phyloP scores from a whole-genome alignment of 2,329 filamentous ascomycete genomes.

The Aspergillus luchuensis region DNA sequence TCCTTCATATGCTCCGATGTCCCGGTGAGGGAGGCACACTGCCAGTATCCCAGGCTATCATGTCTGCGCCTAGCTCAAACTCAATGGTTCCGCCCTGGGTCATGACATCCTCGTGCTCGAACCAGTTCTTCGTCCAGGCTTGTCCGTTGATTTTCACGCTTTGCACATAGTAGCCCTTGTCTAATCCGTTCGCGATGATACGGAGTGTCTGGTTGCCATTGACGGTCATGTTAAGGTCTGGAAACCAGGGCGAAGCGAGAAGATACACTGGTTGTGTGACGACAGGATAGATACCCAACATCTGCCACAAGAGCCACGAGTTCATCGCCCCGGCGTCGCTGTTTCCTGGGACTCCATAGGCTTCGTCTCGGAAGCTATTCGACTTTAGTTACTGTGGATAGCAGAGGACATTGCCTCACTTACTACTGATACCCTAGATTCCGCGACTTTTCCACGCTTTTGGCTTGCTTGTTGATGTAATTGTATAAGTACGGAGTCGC shows the following conservation, averaged over 20 bases:
- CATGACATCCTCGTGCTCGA: conserved; percentile 54
- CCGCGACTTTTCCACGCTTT: conserved; percentile 62
- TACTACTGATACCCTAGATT: conserved; percentile 58
- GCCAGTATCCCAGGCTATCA: conserved; percentile 51
- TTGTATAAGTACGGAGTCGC: conserved; percentile 70
- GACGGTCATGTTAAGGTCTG: conserved; percentile 37
- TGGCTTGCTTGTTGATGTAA: conserved; percentile 65
- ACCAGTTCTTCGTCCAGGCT: conserved; percentile 57
- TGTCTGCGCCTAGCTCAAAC: conserved; percentile 47
- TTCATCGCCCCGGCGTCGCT: conserved; percentile 63
- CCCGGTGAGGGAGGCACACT: conserved; percentile 55
- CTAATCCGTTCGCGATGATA: conserved; percentile 51
- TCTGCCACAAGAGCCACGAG: conserved; percentile 55
- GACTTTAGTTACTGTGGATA: neutral
- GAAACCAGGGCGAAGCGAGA: conserved; percentile 50
- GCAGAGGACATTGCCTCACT: neutral
- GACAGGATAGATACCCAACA: conserved; percentile 53
- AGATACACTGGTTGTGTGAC: conserved; percentile 53
- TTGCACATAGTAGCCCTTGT: conserved; percentile 55
- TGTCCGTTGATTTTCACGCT: conserved; percentile 56
- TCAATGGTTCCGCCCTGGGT: conserved; percentile 50
- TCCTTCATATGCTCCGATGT: conserved; percentile 27
- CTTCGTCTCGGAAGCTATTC: conserved; percentile 54
- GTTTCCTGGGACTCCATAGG: conserved; percentile 66
- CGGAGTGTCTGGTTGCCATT: conserved; percentile 41